A percentile compares a stretch with the other conserved stretches of the same genome.
phyloP scores from a whole-genome alignment of 345 rosid genomes.

The Salix brachista region DNA sequence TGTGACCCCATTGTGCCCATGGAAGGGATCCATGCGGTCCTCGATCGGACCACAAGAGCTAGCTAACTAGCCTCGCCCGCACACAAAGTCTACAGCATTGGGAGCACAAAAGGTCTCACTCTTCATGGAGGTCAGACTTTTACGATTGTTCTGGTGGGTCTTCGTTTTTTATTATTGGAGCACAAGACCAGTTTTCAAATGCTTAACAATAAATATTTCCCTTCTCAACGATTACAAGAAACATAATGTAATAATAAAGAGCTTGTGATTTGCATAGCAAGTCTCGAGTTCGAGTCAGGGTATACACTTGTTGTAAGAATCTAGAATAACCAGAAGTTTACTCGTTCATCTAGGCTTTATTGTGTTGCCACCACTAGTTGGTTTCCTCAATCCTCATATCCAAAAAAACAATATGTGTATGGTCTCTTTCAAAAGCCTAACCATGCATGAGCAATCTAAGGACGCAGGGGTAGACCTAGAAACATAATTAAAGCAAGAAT shows the following conservation, averaged over 20 bases:
- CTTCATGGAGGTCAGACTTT: constrained; percentile 4
- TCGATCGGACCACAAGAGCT: background rate
- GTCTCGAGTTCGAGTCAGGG: accelerated
- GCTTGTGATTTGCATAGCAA: no score
- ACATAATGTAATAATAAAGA: no score
- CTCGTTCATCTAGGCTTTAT: no score
- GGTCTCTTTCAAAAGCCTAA: background rate
- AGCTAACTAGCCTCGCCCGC: background rate
- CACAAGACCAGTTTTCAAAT: background rate
- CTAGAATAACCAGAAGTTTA: accelerated
- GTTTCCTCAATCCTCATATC: no score
- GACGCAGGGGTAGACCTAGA: background rate
- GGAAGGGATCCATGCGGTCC: background rate
- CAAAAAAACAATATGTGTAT: no score
- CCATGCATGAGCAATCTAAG: background rate
- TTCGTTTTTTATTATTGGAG: background rate
- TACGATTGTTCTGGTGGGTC: background rate
- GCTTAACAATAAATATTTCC: background rate
- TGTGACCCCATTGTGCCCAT: background rate
- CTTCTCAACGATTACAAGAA: background rate
- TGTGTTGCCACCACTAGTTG: accelerated
- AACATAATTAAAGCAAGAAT: background rate
- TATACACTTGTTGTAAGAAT: accelerated
- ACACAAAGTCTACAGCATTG: background rate
- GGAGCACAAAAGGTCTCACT: background rate